Conservation (phyloP, 202 grass and related monocot species). For the Alloteropsis angusta region DNA sequence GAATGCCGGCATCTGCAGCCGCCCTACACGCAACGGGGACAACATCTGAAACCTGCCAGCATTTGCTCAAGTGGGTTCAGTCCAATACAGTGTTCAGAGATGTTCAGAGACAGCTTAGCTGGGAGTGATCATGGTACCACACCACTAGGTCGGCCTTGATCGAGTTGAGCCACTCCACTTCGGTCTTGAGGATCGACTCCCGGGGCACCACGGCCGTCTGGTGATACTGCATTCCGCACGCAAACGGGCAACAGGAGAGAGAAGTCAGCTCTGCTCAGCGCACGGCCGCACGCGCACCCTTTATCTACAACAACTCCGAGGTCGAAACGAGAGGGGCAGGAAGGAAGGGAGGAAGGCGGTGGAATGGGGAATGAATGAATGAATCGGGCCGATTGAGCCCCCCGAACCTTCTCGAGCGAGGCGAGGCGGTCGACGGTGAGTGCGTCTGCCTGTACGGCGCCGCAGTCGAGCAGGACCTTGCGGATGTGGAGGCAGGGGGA, state of each 20-base stretch:
- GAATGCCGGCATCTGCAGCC: constrained; percentile 86
- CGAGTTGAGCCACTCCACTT: constrained; percentile 83
- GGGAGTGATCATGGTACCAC: neutral
- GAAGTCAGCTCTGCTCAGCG: neutral
- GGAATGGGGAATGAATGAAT: neutral
- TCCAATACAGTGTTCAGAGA: neutral
- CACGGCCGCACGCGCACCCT: too few relatives aligned
- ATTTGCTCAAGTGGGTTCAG: neutral
- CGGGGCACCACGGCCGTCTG: constrained; percentile 89
- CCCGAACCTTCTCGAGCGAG: constrained; percentile 75
- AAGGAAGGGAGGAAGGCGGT: neutral
- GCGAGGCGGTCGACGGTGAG: constrained; percentile 92
- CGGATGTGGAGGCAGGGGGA: constrained; percentile 76
- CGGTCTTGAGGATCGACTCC: constrained; percentile 69
- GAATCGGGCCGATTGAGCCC: neutral
- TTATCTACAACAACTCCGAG: neutral
- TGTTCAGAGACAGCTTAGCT: neutral
- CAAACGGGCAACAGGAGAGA: neutral
- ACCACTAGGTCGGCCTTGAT: constrained; percentile 97
- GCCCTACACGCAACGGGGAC: constrained; percentile 86
- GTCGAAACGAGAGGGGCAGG: neutral
- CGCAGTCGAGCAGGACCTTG: constrained; percentile 95
- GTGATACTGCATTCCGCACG: constrained; percentile 62
- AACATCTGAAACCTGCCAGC: constrained; percentile 79
- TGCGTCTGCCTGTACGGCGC: constrained; percentile 94